Base-by-base conservation (phyloP, 129 eudicot genomes). In the Smallanthus sonchifolius region DNA sequence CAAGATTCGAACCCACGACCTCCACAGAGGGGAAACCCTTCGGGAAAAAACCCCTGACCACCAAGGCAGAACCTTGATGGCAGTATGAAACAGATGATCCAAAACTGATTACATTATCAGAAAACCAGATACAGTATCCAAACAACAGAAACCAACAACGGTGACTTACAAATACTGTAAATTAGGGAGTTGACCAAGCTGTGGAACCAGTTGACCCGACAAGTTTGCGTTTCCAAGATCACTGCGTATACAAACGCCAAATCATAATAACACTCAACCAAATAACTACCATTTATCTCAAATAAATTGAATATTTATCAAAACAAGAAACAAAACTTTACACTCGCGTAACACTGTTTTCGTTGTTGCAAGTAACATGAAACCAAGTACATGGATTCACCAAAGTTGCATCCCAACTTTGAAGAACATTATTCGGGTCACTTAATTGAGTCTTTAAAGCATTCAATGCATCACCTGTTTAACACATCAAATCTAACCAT, bases 341-440 rank as follows among this genome's bases (percentile, higher is more conserved):
- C 97, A 91, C 97, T 88, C 97, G 79, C 3, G 92, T 91, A 73
- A 91, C 97, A 37, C 92, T 86, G 54, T 91, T 91, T 5, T 86
- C 95, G 34, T 43, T 80, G 76, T 91, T 83, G 85, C 97, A 91
- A 1, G 97, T 86, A 43, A 91, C 92, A 68, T 91, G 95, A 82
- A 91, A 91, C 97, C 97, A 91, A 67, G 95, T 91, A 79, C 97
- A 91, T 2, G 97, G 97, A 74, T 91, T 91, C 40, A 91, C 97
- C 78, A 91, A 90, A 7, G 97, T 91, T 0, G 95, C 83, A 79
- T 91, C 97, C 97, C 97, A 91, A 81, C 97, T 91, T 85, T 91
- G 92, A 20, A 91, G 86, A 73, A 91, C 92, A 76, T 83, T 86
- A 76, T 86, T 91, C 48, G 97, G 97, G 85, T 91, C 97, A 24